A percentile compares a stretch with the other conserved stretches of the same genome.
phyloP scores from a whole-genome alignment of 1,284 basidiomycete genomes.

The Cutaneotrichosporon mucoides region DNA sequence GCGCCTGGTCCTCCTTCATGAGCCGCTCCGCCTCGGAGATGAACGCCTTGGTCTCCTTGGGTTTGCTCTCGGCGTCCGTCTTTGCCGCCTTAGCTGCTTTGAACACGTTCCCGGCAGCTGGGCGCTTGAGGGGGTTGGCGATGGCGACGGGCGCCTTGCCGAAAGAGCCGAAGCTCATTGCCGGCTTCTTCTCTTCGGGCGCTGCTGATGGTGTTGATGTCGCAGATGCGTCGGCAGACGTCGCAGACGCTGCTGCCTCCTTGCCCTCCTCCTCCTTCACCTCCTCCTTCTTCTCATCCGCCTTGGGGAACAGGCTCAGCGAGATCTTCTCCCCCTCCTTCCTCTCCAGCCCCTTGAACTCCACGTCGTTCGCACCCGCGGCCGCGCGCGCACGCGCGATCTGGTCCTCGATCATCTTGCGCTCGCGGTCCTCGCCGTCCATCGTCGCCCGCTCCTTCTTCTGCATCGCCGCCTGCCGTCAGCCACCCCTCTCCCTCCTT shows the following conservation, averaged over 20 bases:
- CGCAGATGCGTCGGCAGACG: too few relatives aligned
- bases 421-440: slow-evolving; percentile 91
- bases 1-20: slow-evolving; percentile 79
- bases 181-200: slow-evolving; percentile 1
- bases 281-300: slow-evolving; percentile 25
- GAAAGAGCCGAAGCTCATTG: slow-evolving; percentile 4
- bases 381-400: slow-evolving; percentile 71
- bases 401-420: slow-evolving; percentile 85
- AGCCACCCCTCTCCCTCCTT: background rate
- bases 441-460: slow-evolving; percentile 89
- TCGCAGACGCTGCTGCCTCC: too few relatives aligned
- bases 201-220: slow-evolving; percentile 13
- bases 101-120: slow-evolving; percentile 60
- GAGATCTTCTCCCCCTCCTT: slow-evolving; percentile 55
- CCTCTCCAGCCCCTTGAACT: slow-evolving; percentile 61
- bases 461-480: slow-evolving; percentile 67
- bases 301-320: slow-evolving; percentile 39
- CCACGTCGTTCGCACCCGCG: slow-evolving; percentile 30
- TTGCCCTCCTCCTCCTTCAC: slow-evolving; percentile 13
- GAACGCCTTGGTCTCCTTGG: slow-evolving; percentile 52
- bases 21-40: slow-evolving; percentile 79
- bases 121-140: slow-evolving; percentile 47
- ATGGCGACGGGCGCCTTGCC: slow-evolving; percentile 10
- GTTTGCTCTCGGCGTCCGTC: slow-evolving; percentile 48
- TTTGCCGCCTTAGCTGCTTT: slow-evolving; percentile 55